Base-by-base conservation (phyloP, 148 eudicot genomes). In the Oxyria digyna region DNA sequence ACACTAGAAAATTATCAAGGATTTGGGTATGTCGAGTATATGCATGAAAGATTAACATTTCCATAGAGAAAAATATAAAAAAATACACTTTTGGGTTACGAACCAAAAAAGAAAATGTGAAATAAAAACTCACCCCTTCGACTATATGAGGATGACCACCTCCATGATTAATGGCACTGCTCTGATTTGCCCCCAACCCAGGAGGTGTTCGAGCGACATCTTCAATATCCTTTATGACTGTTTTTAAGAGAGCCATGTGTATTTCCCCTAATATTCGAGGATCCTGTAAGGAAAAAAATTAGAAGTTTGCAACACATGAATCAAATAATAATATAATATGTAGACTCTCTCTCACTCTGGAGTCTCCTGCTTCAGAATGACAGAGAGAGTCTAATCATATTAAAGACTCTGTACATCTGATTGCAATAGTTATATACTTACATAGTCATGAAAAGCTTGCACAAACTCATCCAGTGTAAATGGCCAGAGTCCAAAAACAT, bases 121-220 rank as follows among this genome's bases (percentile, higher is more conserved):
- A 29, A 68, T 23, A 21, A 33, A 75, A 33, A 75, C 42, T 68
- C 82, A 93, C 98, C 90, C 98, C 98, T 87, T 90, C 96, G 72
- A 93, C 92, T 77, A 93, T 83, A 18, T 90, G 90, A 42, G 87
- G 95, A 79, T 93, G 98, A 12, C 98, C 98, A 67, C 98, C 98
- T 23, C 77, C 87, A 69, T 91, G 94, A 77, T 77, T 82, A 48
- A 72, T 80, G 67, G 81, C 83, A 76, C 67, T 83, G 64, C 68
- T 78, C 77, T 80, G 96, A 81, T 81, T 82, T 69, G 72, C 72
- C 42, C 82, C 87, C 78, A 83, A 59, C 48, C 89, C 87, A 69
- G 73, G 65, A 55, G 98, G 92, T 70, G 90, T 81, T 74, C 96
- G 82, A 49, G 97, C 91, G 65, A 86, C 98, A 78, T 93, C 96